These are phyloP conservation scores for Neocucurbitaria cava DNA, from an alignment of 2,329 filamentous ascomycete species.

Conservation along the genomic window DNA sequence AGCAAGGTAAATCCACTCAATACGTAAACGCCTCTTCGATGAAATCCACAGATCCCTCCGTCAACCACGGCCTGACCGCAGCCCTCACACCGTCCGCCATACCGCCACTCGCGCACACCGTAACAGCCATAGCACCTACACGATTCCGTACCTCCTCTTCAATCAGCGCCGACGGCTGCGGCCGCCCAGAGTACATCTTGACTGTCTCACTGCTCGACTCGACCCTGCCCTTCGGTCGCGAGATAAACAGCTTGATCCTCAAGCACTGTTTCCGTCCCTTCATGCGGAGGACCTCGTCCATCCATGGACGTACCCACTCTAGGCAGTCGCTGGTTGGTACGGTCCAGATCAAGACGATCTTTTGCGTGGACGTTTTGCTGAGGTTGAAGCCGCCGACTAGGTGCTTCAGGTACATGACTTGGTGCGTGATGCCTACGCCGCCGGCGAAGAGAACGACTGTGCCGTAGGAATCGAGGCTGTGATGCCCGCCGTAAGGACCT, in stretches of 20 bases:
- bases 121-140: slow-evolving; percentile 66
- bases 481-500: slow-evolving; percentile 77
- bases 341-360: slow-evolving; percentile 78
- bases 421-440: slow-evolving; percentile 82
- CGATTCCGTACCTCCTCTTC: slow-evolving; percentile 63
- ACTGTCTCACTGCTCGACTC: slow-evolving; percentile 65
- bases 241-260: slow-evolving; percentile 68
- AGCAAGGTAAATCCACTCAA: slow-evolving; percentile 38
- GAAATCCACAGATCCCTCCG: slow-evolving; percentile 65
- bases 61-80: slow-evolving; percentile 60
- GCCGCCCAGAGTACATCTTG: slow-evolving; percentile 68
- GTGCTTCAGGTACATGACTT: slow-evolving; percentile 76
- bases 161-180: slow-evolving; percentile 62
- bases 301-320: slow-evolving; percentile 70
- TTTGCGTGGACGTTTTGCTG: slow-evolving; percentile 73
- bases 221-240: slow-evolving; percentile 64
- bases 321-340: slow-evolving; percentile 74
- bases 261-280: slow-evolving; percentile 65
- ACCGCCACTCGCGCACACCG: slow-evolving; percentile 68
- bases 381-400: slow-evolving; percentile 72
- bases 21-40: slow-evolving; percentile 72
- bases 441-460: slow-evolving; percentile 81
- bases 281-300: slow-evolving; percentile 69
- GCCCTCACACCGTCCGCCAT: slow-evolving; percentile 68
- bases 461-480: slow-evolving; percentile 76